Evolutionary conservation across 495 filamentous ascomycete genomes (phyloP), one percentile per base, ranked within the genome.

Genomic region (Annulohypoxylon bovei): DNA sequence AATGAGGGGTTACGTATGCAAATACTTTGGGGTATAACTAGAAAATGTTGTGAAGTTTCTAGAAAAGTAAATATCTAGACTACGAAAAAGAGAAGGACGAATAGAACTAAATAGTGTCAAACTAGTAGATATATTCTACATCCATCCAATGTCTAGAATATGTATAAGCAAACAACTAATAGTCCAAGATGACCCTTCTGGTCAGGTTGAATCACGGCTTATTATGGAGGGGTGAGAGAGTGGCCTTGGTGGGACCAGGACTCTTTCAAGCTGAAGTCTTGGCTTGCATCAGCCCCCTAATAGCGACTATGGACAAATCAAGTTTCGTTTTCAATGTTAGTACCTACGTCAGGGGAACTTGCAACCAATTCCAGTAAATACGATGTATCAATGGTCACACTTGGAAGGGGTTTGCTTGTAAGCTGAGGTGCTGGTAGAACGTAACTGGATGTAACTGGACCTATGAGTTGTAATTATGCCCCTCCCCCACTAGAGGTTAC

Each of bases 261-360:
- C 40, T 32, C 50, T 68, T 62, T 52, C 20, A 54, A 73, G 70
- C 65, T 68, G 70, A 59, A 62, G 37, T 56, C 65, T 73, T 73
- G 65, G 70, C 70, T 65, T 73, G 70, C 70, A 73, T 73, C 65
- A 72, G 69, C 33, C 60, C 50, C 53, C 25, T 59, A 54, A 59
- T 33, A 6, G 32, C 7, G 18, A 44, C 4, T 56, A 49, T 44
- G 18, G 35, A 37, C 62, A 65, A 60, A 65, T 70, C 62, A 71
- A 55, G 62, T 62, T 40, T 46, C 1, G 46, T 23, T 42, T 20
- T 16, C 39, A 18, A 18, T n/a, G 2, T 16, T 44, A 71, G 42
- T 33, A 40, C n/a, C n/a, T n/a, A n/a, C 33, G 27, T 62, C 57
- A 68, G 65, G 65, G 56, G 56, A 9, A 22, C 23, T 50, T 30